Evolutionary conservation across 768 basidiomycete species (phyloP).

Genomic region (Boletus rubescentipes): DNA sequence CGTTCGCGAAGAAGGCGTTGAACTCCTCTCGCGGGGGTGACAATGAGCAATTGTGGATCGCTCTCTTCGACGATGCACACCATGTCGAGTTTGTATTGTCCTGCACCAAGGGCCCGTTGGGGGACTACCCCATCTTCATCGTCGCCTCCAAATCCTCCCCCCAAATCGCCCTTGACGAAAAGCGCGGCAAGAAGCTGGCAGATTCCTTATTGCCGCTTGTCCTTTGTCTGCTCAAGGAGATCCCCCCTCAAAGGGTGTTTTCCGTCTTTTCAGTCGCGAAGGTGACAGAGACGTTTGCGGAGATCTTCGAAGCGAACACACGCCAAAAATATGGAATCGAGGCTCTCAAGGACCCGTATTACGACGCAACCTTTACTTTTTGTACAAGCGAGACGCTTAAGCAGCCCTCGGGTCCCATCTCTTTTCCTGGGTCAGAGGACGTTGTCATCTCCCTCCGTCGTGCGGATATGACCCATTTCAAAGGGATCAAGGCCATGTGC

Average conservation of each 20-base stretch:
- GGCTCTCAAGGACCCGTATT: constrained; percentile 46
- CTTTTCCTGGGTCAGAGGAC: constrained; percentile 5
- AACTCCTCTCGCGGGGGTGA: not conserved
- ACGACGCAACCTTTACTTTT: constrained; percentile 57
- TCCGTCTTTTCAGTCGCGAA: constrained; percentile 61
- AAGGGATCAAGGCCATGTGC: constrained; percentile 45
- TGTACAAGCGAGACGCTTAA: constrained; percentile 48
- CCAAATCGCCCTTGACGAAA: constrained; percentile 16
- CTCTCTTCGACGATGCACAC: constrained; percentile 18
- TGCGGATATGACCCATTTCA: constrained; percentile 33
- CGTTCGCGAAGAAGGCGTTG: constrained; percentile 36
- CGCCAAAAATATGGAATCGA: constrained; percentile 18
- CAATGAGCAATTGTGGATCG: constrained; percentile 33
- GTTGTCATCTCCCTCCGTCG: constrained; percentile 31
- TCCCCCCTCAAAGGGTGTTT: constrained; percentile 34
- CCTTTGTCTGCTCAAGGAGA: constrained; percentile 9
- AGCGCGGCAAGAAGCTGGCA: not conserved
- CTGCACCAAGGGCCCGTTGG: constrained; percentile 1
- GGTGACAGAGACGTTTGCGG: constrained; percentile 47
- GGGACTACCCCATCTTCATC: constrained; percentile 15
- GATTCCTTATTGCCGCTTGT: constrained; percentile 12
- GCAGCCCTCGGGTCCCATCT: not conserved
- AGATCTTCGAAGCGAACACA: constrained; percentile 42
- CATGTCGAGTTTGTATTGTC: constrained; percentile 11
- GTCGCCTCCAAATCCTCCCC: constrained; percentile 13